A percentile compares a stretch with the other conserved stretches of the same genome.
phyloP scores from a whole-genome alignment of 1,284 basidiomycete genomes.

The Schizopora paradoxa region DNA sequence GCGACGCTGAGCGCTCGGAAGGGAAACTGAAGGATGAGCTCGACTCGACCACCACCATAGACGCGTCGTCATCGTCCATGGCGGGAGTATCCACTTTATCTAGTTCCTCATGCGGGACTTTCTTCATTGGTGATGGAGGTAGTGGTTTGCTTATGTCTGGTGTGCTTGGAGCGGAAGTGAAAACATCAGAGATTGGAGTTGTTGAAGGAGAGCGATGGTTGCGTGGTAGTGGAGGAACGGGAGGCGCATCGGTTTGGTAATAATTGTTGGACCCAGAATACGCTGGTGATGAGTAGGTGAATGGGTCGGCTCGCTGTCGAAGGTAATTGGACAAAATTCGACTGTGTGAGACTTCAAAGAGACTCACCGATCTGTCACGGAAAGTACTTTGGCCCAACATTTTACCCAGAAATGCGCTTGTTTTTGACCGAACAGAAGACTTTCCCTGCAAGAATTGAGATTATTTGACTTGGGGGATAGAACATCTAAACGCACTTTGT shows the following conservation, averaged over 20 bases:
- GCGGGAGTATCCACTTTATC: constrained; percentile 20
- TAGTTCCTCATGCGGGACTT: constrained; percentile 17
- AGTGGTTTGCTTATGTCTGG: constrained; percentile 48
- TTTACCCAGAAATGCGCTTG: constrained; percentile 71
- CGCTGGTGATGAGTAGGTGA: constrained; percentile 12
- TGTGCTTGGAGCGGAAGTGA: constrained; percentile 31
- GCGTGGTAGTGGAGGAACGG: constrained; percentile 63
- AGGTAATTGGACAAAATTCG: neutral
- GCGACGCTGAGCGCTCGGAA: constrained; percentile 26
- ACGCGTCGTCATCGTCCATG: constrained; percentile 41
- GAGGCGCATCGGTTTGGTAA: constrained; percentile 46
- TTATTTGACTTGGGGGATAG: no score
- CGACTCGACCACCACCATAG: constrained; percentile 52
- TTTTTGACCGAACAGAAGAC: constrained; percentile 66
- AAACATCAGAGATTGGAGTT: constrained; percentile 50
- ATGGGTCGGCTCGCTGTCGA: constrained; percentile 25
- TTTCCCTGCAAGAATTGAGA: constrained; percentile 30
- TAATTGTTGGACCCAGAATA: constrained; percentile 15
- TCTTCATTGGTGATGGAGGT: constrained; percentile 35
- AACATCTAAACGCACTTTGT: no score
- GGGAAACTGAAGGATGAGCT: no score
- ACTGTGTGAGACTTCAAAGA: neutral
- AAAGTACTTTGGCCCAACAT: constrained; percentile 61
- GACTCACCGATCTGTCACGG: constrained; percentile 65
- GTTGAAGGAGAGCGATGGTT: constrained; percentile 35